Conservation (phyloP, 2,329 filamentous ascomycete species). For the Aureobasidium sp. region DNA sequence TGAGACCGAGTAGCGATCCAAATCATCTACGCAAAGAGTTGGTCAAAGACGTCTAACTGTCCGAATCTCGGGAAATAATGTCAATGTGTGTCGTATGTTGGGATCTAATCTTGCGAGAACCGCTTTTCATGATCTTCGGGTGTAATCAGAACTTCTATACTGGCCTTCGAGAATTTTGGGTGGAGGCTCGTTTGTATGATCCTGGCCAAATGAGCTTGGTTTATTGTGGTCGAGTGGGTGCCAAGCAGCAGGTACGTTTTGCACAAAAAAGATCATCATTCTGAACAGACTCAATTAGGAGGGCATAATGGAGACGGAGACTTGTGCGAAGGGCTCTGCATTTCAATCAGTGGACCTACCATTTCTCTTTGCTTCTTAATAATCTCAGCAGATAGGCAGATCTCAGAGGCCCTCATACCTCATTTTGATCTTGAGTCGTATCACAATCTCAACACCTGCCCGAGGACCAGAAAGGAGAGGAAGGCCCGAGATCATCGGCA, state of each 20-base stretch:
- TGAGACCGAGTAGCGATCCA: not conserved
- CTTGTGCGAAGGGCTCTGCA: no score
- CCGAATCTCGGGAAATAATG: not conserved
- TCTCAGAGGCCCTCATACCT: no score
- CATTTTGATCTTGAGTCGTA: no score
- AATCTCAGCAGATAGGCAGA: no score
- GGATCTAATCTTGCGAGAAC: not conserved
- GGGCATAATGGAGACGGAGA: no score
- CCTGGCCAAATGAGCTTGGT: no score
- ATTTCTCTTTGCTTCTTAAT: not conserved
- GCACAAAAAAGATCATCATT: not conserved
- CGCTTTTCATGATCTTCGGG: not conserved
- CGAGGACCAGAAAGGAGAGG: not conserved
- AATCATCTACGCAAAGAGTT: not conserved
- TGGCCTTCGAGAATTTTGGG: no score
- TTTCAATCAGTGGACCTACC: not conserved
- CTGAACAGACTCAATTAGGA: no score
- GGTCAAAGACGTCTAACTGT: not conserved
- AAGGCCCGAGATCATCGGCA: not conserved
- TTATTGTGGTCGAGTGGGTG: not conserved
- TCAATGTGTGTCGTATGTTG: not conserved
- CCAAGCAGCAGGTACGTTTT: not conserved
- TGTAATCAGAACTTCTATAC: not conserved
- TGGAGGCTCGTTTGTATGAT: no score
- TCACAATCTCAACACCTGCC: no score